These are phyloP conservation scores for Rhazya stricta DNA, from an alignment of 257 asterid species.

Conservation along the genomic window DNA sequence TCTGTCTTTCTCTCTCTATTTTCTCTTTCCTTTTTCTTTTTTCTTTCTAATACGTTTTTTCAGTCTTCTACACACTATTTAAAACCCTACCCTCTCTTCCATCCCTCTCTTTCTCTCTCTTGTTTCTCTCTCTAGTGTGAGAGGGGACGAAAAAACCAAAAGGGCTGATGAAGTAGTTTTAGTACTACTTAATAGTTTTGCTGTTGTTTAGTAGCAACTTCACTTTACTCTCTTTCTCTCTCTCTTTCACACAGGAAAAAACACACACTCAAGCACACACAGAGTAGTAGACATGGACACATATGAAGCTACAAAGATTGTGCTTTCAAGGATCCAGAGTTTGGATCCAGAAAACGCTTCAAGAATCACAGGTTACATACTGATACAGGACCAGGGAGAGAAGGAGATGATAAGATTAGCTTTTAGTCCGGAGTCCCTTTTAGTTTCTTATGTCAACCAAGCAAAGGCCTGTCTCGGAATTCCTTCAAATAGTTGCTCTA, in stretches of 20 bases:
- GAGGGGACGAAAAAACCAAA: constrained; percentile 22
- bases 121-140: constrained; percentile 16
- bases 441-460: constrained; percentile 50
- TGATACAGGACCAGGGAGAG: constrained; percentile 75
- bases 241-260: not conserved
- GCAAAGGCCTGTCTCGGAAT: constrained; percentile 50
- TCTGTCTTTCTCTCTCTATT: not conserved
- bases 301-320: constrained; percentile 62
- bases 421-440: constrained; percentile 54
- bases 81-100: constrained; percentile 20
- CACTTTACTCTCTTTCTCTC: not conserved
- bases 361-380: constrained; percentile 74
- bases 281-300: constrained; percentile 39
- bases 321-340: constrained; percentile 69
- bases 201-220: not conserved
- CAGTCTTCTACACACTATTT: constrained; percentile 28
- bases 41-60: constrained; percentile 14
- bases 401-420: constrained; percentile 84
- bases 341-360: constrained; percentile 83
- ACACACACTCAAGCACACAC: not conserved
- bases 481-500: constrained; percentile 33
- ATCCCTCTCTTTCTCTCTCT: constrained; percentile 5
- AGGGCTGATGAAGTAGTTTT: constrained; percentile 17
- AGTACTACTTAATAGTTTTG: not conserved
- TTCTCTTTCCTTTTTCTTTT: constrained; percentile 2